phyloP scores from a whole-genome alignment of 805 yeast genomes.

The Dipodascus albidus region DNA sequence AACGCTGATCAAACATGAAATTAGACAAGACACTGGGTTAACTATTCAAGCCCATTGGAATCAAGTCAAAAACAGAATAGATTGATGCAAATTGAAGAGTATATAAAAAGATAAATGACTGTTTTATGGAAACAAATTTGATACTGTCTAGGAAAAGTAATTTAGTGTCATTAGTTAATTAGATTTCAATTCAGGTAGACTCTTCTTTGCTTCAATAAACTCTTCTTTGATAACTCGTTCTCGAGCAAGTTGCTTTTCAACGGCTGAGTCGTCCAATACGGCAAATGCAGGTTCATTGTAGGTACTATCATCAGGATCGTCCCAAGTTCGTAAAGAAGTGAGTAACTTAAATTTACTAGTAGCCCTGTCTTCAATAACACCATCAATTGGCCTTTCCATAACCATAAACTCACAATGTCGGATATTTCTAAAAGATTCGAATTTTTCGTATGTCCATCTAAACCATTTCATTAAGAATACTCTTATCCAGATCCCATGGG shows the following conservation, averaged over 20 bases:
- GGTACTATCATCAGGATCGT: conserved; percentile 29
- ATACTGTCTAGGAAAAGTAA: neutral
- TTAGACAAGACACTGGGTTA: neutral
- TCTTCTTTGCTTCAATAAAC: neutral
- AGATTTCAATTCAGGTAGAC: neutral
- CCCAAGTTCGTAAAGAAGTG: conserved; percentile 65
- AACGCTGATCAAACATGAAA: too few relatives aligned
- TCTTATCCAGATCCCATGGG: conserved; percentile 91
- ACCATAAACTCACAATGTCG: conserved; percentile 76
- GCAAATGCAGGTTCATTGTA: conserved; percentile 11
- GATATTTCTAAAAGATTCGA: conserved; percentile 71
- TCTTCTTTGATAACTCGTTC: neutral
- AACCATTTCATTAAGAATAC: conserved; percentile 93
- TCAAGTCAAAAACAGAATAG: neutral
- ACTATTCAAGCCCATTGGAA: neutral
- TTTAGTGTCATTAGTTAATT: neutral
- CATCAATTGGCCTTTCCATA: conserved; percentile 49
- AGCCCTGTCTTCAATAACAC: conserved; percentile 31
- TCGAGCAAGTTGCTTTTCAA: neutral
- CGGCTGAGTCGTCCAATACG: neutral
- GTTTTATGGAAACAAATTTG: too few relatives aligned
- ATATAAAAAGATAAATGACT: neutral
- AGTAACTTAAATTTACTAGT: conserved; percentile 26
- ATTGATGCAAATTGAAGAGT: neutral
- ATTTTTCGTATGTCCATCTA: conserved; percentile 83